A percentile compares a stretch with the other conserved stretches of the same genome.
phyloP scores from a whole-genome alignment of 1,139 yeast species.

The Protomyces pachydermus region DNA sequence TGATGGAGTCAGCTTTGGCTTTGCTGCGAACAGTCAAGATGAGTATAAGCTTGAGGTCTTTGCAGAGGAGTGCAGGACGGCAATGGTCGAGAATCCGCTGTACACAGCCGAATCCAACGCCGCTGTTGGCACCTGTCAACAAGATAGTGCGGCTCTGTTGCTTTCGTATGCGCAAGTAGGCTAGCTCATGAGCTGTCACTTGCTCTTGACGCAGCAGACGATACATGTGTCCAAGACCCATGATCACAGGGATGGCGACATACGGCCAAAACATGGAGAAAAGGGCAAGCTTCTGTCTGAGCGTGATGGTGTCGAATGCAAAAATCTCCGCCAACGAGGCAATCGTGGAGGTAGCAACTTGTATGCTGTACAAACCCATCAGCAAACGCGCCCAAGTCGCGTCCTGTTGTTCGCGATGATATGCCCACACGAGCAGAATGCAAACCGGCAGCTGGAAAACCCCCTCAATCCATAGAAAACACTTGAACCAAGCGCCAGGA shows the following conservation, averaged over 20 bases:
- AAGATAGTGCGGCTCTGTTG: slow-evolving; percentile 1
- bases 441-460: slow-evolving; percentile 11
- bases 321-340: slow-evolving; percentile 11
- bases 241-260: slow-evolving; percentile 1
- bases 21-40: slow-evolving; percentile 85
- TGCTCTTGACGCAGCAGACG: not conserved
- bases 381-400: slow-evolving; percentile 4
- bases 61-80: slow-evolving; percentile 37
- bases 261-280: slow-evolving; percentile 11
- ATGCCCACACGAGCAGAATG: slow-evolving; percentile 1
- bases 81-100: slow-evolving; percentile 50
- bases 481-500: slow-evolving; percentile 22
- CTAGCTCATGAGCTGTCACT: not conserved
- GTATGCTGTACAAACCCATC: slow-evolving; percentile 1
- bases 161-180: slow-evolving; percentile 2
- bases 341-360: slow-evolving; percentile 16
- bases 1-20: slow-evolving; percentile 55
- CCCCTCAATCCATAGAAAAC: slow-evolving; percentile 11
- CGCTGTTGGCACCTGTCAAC: slow-evolving; percentile 43
- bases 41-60: slow-evolving; percentile 57
- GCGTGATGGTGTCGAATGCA: not conserved
- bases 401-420: not conserved
- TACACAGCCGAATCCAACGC: slow-evolving; percentile 80
- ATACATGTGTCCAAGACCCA: slow-evolving; percentile 1
- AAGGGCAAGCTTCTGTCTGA: not conserved